Conservation (phyloP, 805 yeast genomes). For the Barnettozyma sp. region DNA sequence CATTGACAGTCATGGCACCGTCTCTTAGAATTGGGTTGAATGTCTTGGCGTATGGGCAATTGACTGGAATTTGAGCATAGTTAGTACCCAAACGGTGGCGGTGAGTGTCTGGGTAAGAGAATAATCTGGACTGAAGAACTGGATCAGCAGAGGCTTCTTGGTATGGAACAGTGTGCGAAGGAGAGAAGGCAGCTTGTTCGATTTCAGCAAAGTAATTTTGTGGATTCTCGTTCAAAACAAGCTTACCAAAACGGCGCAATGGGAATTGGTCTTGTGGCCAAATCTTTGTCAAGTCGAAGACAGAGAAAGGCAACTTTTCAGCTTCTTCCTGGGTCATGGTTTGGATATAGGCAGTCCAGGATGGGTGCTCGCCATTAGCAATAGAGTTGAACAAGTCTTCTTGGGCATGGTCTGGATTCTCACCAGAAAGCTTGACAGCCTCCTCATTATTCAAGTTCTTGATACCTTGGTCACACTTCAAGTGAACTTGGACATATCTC, state of each 20-base stretch:
- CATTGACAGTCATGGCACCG: constrained; percentile 65
- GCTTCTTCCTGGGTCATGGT: constrained; percentile 83
- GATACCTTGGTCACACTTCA: constrained; percentile 57
- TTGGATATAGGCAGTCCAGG: constrained; percentile 83
- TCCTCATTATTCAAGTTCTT: constrained; percentile 45
- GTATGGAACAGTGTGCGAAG: constrained; percentile 79
- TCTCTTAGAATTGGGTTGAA: constrained; percentile 75
- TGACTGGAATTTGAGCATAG: constrained; percentile 82
- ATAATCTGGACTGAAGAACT: constrained; percentile 72
- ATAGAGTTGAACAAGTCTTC: constrained; percentile 75
- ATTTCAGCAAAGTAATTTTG: constrained; percentile 81
- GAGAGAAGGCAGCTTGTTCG: constrained; percentile 82
- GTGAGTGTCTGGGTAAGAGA: constrained; percentile 80
- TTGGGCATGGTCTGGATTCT: constrained; percentile 78
- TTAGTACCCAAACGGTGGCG: constrained; percentile 73
- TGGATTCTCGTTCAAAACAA: constrained; percentile 77
- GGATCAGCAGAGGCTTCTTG: constrained; percentile 82
- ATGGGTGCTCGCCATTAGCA: constrained; percentile 69
- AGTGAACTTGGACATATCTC: constrained; percentile 74
- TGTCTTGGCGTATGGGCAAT: constrained; percentile 62
- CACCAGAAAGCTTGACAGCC: constrained; percentile 60
- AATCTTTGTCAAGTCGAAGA: constrained; percentile 84
- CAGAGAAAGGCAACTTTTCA: constrained; percentile 66
- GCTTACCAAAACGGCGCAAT: constrained; percentile 75
- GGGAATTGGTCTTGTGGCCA: constrained; percentile 91